Evolutionary conservation across 371 early-diverging fungal species (phyloP), one percentile per base, ranked within the genome.

Genomic region (Mortierella sp.): DNA sequence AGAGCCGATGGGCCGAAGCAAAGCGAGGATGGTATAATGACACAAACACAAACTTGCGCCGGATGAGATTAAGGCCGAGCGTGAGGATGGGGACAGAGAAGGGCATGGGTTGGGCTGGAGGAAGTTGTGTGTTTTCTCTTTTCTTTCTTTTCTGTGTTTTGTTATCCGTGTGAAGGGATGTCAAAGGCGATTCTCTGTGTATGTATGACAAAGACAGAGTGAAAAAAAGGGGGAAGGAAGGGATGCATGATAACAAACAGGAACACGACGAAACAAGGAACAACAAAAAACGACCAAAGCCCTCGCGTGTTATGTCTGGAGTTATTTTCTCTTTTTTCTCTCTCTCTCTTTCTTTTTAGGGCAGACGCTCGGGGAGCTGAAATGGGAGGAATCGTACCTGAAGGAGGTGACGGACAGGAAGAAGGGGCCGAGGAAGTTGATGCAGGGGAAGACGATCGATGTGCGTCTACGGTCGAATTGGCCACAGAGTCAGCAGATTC

Each of bases 131-230:
- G 52, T 26, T 11, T 24, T 24, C 10, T 19, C 47, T n/a, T 26
- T 19, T 52, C 11, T 52, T 19, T 52, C 1, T 26, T 19, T 26
- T 26, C n/a, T 66, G 24, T 41, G 44, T 31, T 55, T 55, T 55
- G 58, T 55, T 55, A 31, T 31, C 58, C 19, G 19, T 58, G 58
- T 58, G 58, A 29, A 58, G 24, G 31, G 55, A 53, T 58, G 58
- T 58, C 58, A 34, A 55, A 19, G 58, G 19, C 19, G 58, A 14
- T 19, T 22, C 58, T 58, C 58, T 29, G 50, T 79, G 71, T 66
- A 64, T 66, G 79, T 78, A 73, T 78, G 77, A 77, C 77, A 77
- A 77, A 77, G 77, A 68, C 72, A 47, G 58, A 68, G 22, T 34
- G 47, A n/a, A n/a, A 39, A 52, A 64, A 26, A 50, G 31, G 68